Evolutionary conservation across 345 rosid species (phyloP), one percentile per base, ranked within the genome.

Genomic region (Cardiospermum halicacabum): DNA sequence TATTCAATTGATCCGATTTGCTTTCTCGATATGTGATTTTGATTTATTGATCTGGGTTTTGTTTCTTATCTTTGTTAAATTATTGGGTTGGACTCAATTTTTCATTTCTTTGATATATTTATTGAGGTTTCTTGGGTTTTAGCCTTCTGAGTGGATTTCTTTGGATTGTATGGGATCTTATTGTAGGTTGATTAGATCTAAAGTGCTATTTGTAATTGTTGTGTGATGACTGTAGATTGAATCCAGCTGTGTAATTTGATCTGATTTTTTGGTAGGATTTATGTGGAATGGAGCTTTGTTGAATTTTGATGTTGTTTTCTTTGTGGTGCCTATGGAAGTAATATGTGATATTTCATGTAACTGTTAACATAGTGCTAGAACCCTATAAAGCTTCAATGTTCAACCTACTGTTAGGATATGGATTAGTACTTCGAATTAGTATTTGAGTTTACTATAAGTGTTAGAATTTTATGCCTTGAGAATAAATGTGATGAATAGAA

Each of bases 151-250:
- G 39, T 34, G 59, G 48, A 5, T 37, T 36, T 34, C 9, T n/a
- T 6, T 50, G 10, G 9, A 22, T 6, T 0, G 45, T 36, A 34
- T 60, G 22, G 51, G 72, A 53, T 65, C 75, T 66, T 58, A 16
- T 26, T 64, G 15, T 25, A 36, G 13, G 6, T 50, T 25, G 49
- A 63, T 25, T 40, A 59, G 82, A 81, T 81, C 80, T 73, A 48
- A 10, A 26, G 50, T 34, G 2, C 45, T 57, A 11, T 56, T 53
- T 9, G 49, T 40, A 48, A 37, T 66, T 19, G 12, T 49, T 22
- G 2, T 22, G 9, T 11, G 48, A 32, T 13, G 19, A 32, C 13
- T 0, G 7, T 24, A 15, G 24, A 3, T 13, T 50, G 34, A 21
- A 50, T 36, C 34, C 18, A 12, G n/a, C 36, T 25, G 21, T 27